phyloP scores from a whole-genome alignment of 352 stramenopile species.

The Phytophthora cryptogea region DNA sequence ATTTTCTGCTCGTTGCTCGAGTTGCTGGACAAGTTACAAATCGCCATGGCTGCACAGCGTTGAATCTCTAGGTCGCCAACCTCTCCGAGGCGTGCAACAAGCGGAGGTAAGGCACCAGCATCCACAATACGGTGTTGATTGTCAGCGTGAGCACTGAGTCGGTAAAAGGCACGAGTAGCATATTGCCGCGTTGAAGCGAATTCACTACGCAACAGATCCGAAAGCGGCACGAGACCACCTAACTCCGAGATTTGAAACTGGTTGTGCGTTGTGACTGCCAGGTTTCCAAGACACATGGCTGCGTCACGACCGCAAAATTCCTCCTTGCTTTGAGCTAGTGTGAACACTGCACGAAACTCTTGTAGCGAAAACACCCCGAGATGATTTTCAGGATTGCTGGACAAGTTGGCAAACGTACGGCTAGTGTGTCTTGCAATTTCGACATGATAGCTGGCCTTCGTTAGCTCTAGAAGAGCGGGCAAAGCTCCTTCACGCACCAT shows the following conservation, averaged over 20 bases:
- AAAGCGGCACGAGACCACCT: conserved; percentile 85
- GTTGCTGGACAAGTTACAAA: conserved; percentile 88
- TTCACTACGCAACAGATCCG: conserved; percentile 70
- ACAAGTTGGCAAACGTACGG: conserved; percentile 90
- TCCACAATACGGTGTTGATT: conserved; percentile 91
- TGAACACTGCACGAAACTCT: conserved; percentile 83
- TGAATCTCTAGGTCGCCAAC: conserved; percentile 61
- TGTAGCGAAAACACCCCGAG: conserved; percentile 83
- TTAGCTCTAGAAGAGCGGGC: conserved; percentile 72
- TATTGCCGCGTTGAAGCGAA: conserved; percentile 83
- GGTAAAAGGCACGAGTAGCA: conserved; percentile 89
- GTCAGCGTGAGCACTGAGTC: conserved; percentile 80
- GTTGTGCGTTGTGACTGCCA: conserved; percentile 91
- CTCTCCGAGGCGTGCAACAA: conserved; percentile 68
- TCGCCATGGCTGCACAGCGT: conserved; percentile 77
- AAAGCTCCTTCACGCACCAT: conserved; percentile 84
- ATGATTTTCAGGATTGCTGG: conserved; percentile 93
- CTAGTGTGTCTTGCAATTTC: conserved; percentile 90
- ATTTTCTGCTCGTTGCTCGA: conserved; percentile 73
- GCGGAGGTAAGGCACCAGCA: conserved; percentile 70
- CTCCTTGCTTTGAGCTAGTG: conserved; percentile 63
- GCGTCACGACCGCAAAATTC: conserved; percentile 92
- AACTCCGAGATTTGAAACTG: conserved; percentile 88
- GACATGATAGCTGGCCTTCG: conserved; percentile 58
- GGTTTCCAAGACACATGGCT: conserved; percentile 93